These are phyloP conservation scores for Tephrocybe sp. DNA, from an alignment of 768 basidiomycete species.

Conservation along the genomic window DNA sequence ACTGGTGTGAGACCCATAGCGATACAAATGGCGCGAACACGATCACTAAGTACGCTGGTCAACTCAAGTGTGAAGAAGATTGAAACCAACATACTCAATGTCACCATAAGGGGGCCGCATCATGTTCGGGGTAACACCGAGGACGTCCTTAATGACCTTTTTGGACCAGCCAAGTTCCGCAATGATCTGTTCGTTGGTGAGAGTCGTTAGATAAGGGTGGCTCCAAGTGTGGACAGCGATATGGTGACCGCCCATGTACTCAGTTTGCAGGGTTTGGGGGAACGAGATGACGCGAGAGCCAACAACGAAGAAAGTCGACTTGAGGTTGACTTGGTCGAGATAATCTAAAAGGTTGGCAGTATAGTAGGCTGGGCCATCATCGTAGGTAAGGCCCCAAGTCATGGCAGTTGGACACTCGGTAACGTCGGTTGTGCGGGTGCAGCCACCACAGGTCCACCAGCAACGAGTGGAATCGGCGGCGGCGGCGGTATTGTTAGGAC, in stretches of 20 bases:
- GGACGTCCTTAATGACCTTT: slow-evolving; percentile 80
- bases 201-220: slow-evolving; percentile 70
- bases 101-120: slow-evolving; percentile 86
- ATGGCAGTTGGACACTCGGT: slow-evolving; percentile 69
- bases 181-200: slow-evolving; percentile 78
- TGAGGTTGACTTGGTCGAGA: slow-evolving; percentile 61
- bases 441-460: slow-evolving; percentile 84
- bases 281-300: slow-evolving; percentile 78
- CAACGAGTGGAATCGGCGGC: slow-evolving; percentile 54
- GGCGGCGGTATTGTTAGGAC: slow-evolving; percentile 59
- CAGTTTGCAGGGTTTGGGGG: slow-evolving; percentile 65
- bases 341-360: slow-evolving; percentile 75
- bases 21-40: slow-evolving; percentile 78
- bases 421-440: slow-evolving; percentile 67
- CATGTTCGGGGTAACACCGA: slow-evolving; percentile 75
- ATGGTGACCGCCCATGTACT: slow-evolving; percentile 82
- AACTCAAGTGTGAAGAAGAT: slow-evolving; percentile 1
- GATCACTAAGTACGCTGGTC: slow-evolving; percentile 51
- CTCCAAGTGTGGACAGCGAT: slow-evolving; percentile 72
- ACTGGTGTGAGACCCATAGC: slow-evolving; percentile 85
- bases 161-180: slow-evolving; percentile 89
- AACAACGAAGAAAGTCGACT: slow-evolving; percentile 86
- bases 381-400: slow-evolving; percentile 59
- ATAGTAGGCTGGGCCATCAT: slow-evolving; percentile 81
- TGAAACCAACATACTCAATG: slow-evolving; percentile 53